Percentiles rank a stretch among this genome's conserved stretches.
Conservation (phyloP, 1,284 basidiomycete genomes). For the Fomitiporia mediterranea region DNA sequence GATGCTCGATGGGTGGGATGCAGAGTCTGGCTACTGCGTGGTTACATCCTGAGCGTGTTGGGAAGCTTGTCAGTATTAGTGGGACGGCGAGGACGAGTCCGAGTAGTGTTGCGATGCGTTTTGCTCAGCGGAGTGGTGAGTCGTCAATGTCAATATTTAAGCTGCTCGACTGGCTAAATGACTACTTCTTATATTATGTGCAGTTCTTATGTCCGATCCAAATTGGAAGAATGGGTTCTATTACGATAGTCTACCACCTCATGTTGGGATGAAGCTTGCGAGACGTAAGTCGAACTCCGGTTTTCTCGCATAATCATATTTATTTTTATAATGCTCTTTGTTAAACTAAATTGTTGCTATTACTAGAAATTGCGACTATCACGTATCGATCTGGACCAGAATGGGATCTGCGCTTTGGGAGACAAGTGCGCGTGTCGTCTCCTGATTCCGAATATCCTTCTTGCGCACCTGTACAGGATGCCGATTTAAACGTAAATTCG, state of each 20-base stretch:
- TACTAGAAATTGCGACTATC: slow-evolving; percentile 93
- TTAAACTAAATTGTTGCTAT: slow-evolving; percentile 14
- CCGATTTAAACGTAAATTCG: too few species aligned
- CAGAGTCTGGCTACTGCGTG: slow-evolving; percentile 94
- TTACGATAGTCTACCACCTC: slow-evolving; percentile 91
- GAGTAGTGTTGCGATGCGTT: slow-evolving; percentile 91
- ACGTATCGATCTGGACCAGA: slow-evolving; percentile 99
- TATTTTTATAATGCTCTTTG: too few species aligned
- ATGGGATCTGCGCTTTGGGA: slow-evolving; percentile 96
- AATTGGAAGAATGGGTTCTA: slow-evolving; percentile 99
- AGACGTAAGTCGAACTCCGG: slow-evolving; percentile 59
- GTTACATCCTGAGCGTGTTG: slow-evolving; percentile 86
- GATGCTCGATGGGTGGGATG: slow-evolving; percentile 97
- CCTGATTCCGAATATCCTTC: slow-evolving; percentile 23
- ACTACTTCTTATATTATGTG: slow-evolving; percentile 9
- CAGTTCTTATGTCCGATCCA: slow-evolving; percentile 97
- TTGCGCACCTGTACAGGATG: background rate
- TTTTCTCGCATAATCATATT: background rate
- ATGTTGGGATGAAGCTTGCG: slow-evolving; percentile 98
- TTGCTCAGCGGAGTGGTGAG: slow-evolving; percentile 90
- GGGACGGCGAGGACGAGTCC: slow-evolving; percentile 91
- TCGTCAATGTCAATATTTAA: slow-evolving; percentile 16
- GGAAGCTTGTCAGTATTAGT: slow-evolving; percentile 88
- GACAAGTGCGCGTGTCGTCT: slow-evolving; percentile 54
- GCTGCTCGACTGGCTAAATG: too few species aligned